Conservation (phyloP, 495 filamentous ascomycete genomes). For the Penicillium cosmopolitanum region DNA sequence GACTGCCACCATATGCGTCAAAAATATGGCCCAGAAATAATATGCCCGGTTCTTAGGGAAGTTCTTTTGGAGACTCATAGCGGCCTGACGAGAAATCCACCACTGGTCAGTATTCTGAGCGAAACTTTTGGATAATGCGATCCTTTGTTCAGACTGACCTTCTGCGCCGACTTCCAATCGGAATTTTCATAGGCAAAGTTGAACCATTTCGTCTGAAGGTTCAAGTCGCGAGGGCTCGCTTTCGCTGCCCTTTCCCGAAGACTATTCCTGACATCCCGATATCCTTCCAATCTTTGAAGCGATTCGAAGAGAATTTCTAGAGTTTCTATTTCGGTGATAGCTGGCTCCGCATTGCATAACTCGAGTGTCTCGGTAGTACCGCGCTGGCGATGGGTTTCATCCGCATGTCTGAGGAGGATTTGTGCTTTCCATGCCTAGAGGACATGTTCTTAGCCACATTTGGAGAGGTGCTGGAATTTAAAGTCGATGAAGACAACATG, state of each 20-base stretch:
- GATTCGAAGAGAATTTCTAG: conserved; percentile 51
- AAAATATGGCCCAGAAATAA: conserved; percentile 62
- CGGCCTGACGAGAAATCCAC: conserved; percentile 41
- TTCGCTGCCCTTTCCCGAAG: conserved; percentile 63
- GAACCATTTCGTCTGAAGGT: conserved; percentile 60
- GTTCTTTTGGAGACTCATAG: conserved; percentile 62
- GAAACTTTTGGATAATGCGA: background rate
- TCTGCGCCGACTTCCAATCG: conserved; percentile 62
- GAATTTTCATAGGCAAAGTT: conserved; percentile 46
- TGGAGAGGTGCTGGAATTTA: background rate
- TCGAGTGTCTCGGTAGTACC: conserved; percentile 51
- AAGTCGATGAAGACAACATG: background rate
- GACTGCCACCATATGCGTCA: conserved; percentile 46
- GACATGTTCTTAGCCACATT: conserved; percentile 1
- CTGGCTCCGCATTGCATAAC: conserved; percentile 50
- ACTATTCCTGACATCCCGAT: conserved; percentile 36
- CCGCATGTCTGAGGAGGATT: conserved; percentile 48
- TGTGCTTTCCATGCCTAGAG: conserved; percentile 57
- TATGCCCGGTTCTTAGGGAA: conserved; percentile 60
- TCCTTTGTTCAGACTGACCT: conserved; percentile 37
- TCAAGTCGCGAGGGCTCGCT: conserved; percentile 51
- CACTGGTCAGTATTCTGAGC: background rate
- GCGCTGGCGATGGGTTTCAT: conserved; percentile 46
- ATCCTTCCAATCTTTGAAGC: conserved; percentile 36
- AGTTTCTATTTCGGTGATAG: conserved; percentile 54